Base-by-base conservation (phyloP, 2,329 filamentous ascomycete species). In the Penicillium expansum region DNA sequence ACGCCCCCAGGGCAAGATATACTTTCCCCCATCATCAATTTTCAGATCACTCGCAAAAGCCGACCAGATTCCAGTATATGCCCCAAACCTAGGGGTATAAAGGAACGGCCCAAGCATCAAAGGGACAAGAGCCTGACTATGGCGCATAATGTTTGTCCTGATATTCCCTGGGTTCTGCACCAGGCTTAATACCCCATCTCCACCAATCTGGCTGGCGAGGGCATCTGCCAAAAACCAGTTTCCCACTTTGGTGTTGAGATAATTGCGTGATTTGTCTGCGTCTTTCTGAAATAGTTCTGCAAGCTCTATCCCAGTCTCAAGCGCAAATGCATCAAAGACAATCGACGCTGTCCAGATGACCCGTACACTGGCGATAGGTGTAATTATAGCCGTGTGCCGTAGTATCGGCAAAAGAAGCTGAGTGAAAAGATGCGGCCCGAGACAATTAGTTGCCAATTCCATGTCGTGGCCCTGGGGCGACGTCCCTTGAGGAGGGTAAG, bases 381-480 rank as follows among this genome's bases (percentile, higher is more conserved):
- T 32, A 5, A 2, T 27, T 20, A 9, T 6, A n/a, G 56, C 49
- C 0, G 60, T 52, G 3, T 7, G 13, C 8, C 32, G 37, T 4
- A 61, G 43, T 1, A 68, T 22, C 0, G 76, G 74, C 0, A 69
- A 62, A 1, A 78, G 64, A 0, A 75, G 56, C 48, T 72, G 66
- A 0, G 74, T 74, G 41, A 78, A 67, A 2, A 77, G 64, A 51
- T 70, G 71, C 0, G 71, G 73, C 0, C 69, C 76, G 0, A 78
- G 51, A 47, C 69, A 72, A 50, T 77, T 77, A 4, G 69, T 74
- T 4, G 69, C 75, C 0, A 77, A 57, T 50, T 76, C 70, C 5
- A 66, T 44, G 22, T 75, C 70, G 27, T 68, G 58, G 16, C 69
- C 69, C 33, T 74, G 67, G 1, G 48, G 48, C 4, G 68, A 67